These are phyloP conservation scores for Scenedesmus sp. DNA, from an alignment of 163 green algal species.

Conservation along the genomic window DNA sequence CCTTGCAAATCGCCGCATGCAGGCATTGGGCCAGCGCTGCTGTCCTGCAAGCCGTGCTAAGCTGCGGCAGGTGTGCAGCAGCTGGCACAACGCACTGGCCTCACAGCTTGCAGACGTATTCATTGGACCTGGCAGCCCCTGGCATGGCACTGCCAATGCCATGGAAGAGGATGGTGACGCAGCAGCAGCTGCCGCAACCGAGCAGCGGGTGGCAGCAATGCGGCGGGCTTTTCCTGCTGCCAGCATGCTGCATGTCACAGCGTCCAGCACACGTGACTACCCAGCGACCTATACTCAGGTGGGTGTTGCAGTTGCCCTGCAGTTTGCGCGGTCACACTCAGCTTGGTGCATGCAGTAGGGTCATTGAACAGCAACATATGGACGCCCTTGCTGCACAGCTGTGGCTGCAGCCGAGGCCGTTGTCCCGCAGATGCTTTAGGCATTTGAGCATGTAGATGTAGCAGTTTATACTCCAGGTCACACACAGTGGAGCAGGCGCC, in stretches of 20 bases:
- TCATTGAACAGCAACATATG: background rate
- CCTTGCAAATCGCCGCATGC: background rate
- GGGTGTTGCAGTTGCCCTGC: background rate
- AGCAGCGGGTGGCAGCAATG: background rate
- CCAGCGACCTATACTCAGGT: conserved; percentile 23
- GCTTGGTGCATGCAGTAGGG: too few relatives aligned
- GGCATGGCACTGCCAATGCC: background rate
- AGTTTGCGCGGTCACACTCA: too few relatives aligned
- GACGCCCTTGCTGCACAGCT: background rate
- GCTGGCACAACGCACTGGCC: conserved; percentile 38
- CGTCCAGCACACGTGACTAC: conserved; percentile 46
- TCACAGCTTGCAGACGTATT: conserved; percentile 17
- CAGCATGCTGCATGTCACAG: background rate
- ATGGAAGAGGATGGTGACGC: background rate
- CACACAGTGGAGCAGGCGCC: background rate
- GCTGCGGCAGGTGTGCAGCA: conserved; percentile 33
- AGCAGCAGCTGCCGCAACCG: background rate
- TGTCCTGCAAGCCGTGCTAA: conserved; percentile 40
- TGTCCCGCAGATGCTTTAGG: background rate
- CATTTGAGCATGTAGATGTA: background rate
- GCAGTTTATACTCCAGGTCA: background rate
- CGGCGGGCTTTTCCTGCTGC: background rate
- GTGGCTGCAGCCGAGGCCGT: background rate
- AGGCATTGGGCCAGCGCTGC: conserved; percentile 31
- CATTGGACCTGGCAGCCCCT: conserved; percentile 26